Conservation (phyloP, 2,329 filamentous ascomycete genomes). For the Alternaria sp. region DNA sequence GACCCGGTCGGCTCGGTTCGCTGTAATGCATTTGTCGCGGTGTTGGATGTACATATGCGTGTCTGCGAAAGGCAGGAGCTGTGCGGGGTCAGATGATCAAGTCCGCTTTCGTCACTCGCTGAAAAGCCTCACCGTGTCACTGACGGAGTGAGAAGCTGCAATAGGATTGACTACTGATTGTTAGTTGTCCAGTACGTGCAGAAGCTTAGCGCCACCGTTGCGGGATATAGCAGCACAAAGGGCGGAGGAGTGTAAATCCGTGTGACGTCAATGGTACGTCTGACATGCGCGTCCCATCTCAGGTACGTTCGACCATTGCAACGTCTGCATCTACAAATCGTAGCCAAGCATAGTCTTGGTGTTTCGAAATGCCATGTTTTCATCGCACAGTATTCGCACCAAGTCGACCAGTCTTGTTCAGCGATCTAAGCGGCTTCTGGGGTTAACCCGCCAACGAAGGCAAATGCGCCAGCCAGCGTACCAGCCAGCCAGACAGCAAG, state of each 20-base stretch:
- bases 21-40: background rate
- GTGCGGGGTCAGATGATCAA: slow-evolving; percentile 9
- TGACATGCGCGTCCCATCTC: slow-evolving; percentile 4
- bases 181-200: slow-evolving; percentile 1
- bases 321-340: background rate
- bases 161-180: slow-evolving; percentile 4
- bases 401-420: slow-evolving; percentile 5
- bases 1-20: background rate
- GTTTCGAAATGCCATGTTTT: slow-evolving; percentile 7
- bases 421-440: background rate
- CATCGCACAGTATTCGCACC: background rate
- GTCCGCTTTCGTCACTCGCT: slow-evolving; percentile 5
- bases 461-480: background rate
- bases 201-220: slow-evolving; percentile 3
- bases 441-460: background rate
- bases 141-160: background rate
- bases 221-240: slow-evolving; percentile 1
- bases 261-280: slow-evolving; percentile 18
- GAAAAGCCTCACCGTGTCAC: slow-evolving; percentile 7
- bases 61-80: slow-evolving; percentile 2
- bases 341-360: slow-evolving; percentile 9
- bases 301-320: slow-evolving; percentile 1
- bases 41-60: slow-evolving; percentile 1
- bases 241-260: background rate
- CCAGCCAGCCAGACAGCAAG: background rate